phyloP scores from a whole-genome alignment of 2,329 filamentous ascomycete genomes.

The Colletotrichum australisinense region DNA sequence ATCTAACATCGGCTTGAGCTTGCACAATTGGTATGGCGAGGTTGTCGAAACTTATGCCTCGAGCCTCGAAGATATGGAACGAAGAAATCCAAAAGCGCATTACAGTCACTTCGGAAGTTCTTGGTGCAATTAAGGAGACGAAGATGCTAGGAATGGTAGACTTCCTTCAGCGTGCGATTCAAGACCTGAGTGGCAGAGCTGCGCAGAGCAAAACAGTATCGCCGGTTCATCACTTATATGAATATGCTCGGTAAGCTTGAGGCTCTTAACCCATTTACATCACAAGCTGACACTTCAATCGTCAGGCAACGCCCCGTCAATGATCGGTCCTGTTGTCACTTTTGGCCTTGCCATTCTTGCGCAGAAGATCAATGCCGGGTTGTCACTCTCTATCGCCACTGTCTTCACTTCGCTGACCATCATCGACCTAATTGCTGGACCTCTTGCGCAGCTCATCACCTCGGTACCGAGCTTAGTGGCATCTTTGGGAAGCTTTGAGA shows the following conservation, averaged over 20 bases:
- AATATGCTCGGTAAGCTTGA: slow-evolving; percentile 16
- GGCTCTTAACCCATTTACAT: neutral
- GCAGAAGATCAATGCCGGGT: neutral
- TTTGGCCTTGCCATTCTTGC: slow-evolving; percentile 39
- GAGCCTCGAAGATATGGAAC: slow-evolving; percentile 43
- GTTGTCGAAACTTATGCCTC: slow-evolving; percentile 41
- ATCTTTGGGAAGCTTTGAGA: slow-evolving; percentile 40
- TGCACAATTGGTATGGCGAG: slow-evolving; percentile 41
- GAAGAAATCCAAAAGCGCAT: slow-evolving; percentile 45
- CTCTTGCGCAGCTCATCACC: slow-evolving; percentile 37
- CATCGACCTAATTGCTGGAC: slow-evolving; percentile 38
- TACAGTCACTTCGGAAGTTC: slow-evolving; percentile 41
- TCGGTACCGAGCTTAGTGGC: slow-evolving; percentile 39
- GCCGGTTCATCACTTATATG: slow-evolving; percentile 30
- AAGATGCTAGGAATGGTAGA: slow-evolving; percentile 46
- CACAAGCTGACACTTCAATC: neutral
- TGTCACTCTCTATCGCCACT: slow-evolving; percentile 13
- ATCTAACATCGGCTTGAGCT: slow-evolving; percentile 8
- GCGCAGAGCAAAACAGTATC: slow-evolving; percentile 37
- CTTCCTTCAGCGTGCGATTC: slow-evolving; percentile 35
- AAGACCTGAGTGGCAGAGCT: slow-evolving; percentile 37
- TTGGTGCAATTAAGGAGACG: slow-evolving; percentile 44
- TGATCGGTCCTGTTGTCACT: slow-evolving; percentile 35
- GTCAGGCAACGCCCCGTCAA: slow-evolving; percentile 27
- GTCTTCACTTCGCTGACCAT: slow-evolving; percentile 42